phyloP scores from a whole-genome alignment of 2,329 filamentous ascomycete genomes.

The Pestalotiopsis sp. region DNA sequence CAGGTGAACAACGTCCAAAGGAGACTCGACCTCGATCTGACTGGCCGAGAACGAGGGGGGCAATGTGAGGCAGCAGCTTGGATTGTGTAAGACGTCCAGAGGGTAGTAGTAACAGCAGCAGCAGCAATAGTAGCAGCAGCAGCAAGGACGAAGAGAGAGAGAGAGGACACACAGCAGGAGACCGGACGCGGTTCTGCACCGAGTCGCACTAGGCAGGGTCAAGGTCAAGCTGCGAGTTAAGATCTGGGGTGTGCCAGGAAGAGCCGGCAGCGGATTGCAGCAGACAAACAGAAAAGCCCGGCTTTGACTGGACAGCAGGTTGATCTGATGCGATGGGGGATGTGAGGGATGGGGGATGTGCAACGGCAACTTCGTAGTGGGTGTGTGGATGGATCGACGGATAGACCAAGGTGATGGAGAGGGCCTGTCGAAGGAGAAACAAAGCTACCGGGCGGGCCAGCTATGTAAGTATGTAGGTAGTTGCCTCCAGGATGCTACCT shows the following conservation, averaged over 20 bases:
- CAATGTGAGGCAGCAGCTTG: neutral
- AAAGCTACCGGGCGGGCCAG: slow-evolving; percentile 16
- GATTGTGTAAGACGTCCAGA: neutral
- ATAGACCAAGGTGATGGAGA: slow-evolving; percentile 27
- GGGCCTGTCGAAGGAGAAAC: slow-evolving; percentile 12
- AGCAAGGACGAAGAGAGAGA: neutral
- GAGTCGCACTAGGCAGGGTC: slow-evolving; percentile 16
- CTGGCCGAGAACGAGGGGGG: neutral
- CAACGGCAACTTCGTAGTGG: slow-evolving; percentile 18
- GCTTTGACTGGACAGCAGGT: slow-evolving; percentile 24
- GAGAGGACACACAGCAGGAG: neutral
- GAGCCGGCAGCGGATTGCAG: slow-evolving; percentile 27
- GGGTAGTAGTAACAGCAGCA: neutral
- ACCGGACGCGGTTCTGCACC: slow-evolving; percentile 10
- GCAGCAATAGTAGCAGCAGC: neutral
- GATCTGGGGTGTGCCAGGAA: slow-evolving; percentile 29
- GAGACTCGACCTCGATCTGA: slow-evolving; percentile 6
- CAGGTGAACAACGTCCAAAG: neutral
- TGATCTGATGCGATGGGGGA: slow-evolving; percentile 9
- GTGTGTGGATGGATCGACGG: slow-evolving; percentile 29
- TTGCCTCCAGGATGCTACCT: slow-evolving; percentile 1
- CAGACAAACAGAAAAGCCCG: slow-evolving; percentile 23
- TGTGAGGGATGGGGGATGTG: slow-evolving; percentile 16
- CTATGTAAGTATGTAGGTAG: neutral
- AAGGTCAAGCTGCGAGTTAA: slow-evolving; percentile 27